Conservation (phyloP, 495 filamentous ascomycete species). For the Penicillium paxilli region DNA sequence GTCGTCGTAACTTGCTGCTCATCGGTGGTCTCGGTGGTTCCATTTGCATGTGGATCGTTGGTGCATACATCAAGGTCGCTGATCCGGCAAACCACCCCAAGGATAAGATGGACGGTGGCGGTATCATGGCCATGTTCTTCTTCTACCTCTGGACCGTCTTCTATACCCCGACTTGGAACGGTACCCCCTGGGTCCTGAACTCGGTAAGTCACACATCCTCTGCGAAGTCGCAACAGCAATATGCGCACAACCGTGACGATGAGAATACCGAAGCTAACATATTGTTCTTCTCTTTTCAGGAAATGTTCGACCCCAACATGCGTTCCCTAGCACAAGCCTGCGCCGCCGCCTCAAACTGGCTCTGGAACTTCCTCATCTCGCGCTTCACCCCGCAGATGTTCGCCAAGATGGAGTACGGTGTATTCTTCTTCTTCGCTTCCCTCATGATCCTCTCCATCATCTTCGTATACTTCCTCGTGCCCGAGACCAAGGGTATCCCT, state of each 20-base stretch:
- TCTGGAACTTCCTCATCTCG: constrained; percentile 72
- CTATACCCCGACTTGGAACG: constrained; percentile 77
- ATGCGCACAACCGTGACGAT: not conserved
- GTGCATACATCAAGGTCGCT: constrained; percentile 65
- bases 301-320: constrained; percentile 62
- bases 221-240: not conserved
- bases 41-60: constrained; percentile 74
- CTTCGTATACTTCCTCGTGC: constrained; percentile 67
- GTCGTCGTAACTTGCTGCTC: constrained; percentile 68
- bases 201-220: constrained; percentile 32
- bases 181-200: constrained; percentile 67
- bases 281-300: constrained; percentile 27
- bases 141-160: constrained; percentile 80
- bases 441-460: constrained; percentile 64
- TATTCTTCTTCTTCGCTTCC: constrained; percentile 76
- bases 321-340: constrained; percentile 67
- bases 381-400: constrained; percentile 78
- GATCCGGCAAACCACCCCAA: constrained; percentile 39
- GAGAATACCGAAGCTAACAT: constrained; percentile 3
- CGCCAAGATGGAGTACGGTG: constrained; percentile 63
- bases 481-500: constrained; percentile 62
- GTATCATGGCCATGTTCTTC: constrained; percentile 73
- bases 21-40: constrained; percentile 70
- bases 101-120: constrained; percentile 48
- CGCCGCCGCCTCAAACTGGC: constrained; percentile 70